Base-by-base conservation (phyloP, 805 yeast species). In the Spathaspora girioi region DNA sequence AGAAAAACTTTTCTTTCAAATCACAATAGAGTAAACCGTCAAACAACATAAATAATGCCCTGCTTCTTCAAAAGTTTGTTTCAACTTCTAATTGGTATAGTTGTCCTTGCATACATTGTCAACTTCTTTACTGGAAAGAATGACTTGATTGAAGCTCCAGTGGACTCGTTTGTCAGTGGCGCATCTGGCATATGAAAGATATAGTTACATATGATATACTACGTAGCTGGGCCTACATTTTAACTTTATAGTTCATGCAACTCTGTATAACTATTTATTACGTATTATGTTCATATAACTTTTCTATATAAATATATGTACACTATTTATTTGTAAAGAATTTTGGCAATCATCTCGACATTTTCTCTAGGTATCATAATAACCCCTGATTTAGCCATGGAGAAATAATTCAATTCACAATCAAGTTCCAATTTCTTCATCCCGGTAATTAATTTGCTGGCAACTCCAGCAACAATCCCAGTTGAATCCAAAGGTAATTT, bases 401-500 rank as follows among this genome's bases (percentile, higher is more conserved):
- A 80, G 18, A 84, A 65, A 56, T 83, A 84, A 59, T 77, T 77
- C 81, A 80, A 80, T 56, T 78, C 84, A 46, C 71, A 71, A 2
- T 72, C 56, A 26, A 54, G 55, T 11, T 55, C 56, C 5, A 63
- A 60, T 38, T 63, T 56, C 18, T 29, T 35, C 47, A 45, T 45
- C 5, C 71, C 73, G 42, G 65, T 68, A 18, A 78, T 59, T 20
- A 84, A 63, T 50, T 69, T 73, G 40, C 79, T 67, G 0, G 89
- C 87, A 19, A 84, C 73, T 1, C 87, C 86, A 0, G 87, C 83
- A 1, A 83, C 87, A 46, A 84, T 82, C 41, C 89, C 89, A 19
- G 83, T 81, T 7, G 82, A 70, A 61, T 84, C 84, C 15, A 80
- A 64, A 0, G 88, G 88, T 20, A 84, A 61, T 27, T 67, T 65